Evolutionary conservation across 208 protist species (phyloP), one percentile per base, ranked within the genome.

Genomic region (Acanthamoeba triangularis): DNA sequence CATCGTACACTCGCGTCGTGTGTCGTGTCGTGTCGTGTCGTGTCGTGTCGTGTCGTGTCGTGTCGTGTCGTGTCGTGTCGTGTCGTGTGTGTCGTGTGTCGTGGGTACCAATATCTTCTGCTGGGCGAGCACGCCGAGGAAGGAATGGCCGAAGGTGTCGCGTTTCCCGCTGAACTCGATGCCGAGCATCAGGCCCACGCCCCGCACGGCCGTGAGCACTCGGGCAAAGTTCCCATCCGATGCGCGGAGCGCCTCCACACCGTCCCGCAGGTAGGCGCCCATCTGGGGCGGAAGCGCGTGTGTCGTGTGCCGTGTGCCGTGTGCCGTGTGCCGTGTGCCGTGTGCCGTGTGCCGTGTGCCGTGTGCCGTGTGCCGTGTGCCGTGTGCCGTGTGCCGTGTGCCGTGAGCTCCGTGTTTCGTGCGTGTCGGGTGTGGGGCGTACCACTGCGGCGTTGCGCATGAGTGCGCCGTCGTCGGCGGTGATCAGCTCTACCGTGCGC

Each of bases 401-500:
- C 10, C 30, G 18, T 28, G 63, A 72, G 13, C 2, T 35, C 18
- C 28, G 28, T 30, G 28, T 74, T 8, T 74, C 33, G n/a, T 35
- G 25, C 6, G 25, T 74, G 35, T n/a, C 14, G 56, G 1, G 47
- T 88, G 49, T 52, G 23, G 44, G 3, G 18, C 23, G 8, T 25
- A 65, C 54, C 30, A 61, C 49, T 37, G 28, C 35, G 16, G 61
- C 85, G 25, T 91, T 35, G 30, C 37, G 28, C 30, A 91, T 91
- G 54, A 91, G 37, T 10, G 85, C 85, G 52, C 85, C 33, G 33
- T 91, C 56, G 30, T 91, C 25, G 37, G 47, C 85, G 61, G 85
- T 91, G 52, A 91, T 63, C 16, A 91, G n/a, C 16, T 91, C 85
- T 16, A 91, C 18, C 30, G 85, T 91, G 30, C 85, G n/a, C 28